phyloP scores from a whole-genome alignment of 2,329 filamentous ascomycete species.

The Colletotrichum karsti region DNA sequence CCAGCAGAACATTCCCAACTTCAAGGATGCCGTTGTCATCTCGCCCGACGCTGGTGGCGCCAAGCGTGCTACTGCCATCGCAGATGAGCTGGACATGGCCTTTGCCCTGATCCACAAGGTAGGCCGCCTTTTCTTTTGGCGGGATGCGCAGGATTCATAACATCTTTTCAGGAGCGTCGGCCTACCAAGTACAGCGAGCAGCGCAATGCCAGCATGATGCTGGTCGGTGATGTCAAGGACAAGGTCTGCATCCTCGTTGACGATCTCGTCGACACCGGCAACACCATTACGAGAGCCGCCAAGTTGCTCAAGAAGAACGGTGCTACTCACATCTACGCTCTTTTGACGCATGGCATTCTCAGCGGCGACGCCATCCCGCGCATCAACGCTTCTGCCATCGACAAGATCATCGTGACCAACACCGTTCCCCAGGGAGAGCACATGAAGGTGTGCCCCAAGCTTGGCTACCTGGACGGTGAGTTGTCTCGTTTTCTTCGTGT shows the following conservation, averaged over 20 bases:
- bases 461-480: constrained; percentile 83
- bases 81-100: constrained; percentile 90
- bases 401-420: constrained; percentile 96
- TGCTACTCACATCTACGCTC: constrained; percentile 88
- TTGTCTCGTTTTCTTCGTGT: not conserved
- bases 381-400: constrained; percentile 91
- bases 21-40: constrained; percentile 88
- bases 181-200: constrained; percentile 88
- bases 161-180: constrained; percentile 75
- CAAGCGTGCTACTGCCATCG: constrained; percentile 94
- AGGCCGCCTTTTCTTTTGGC: constrained; percentile 36
- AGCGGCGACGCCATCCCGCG: constrained; percentile 94
- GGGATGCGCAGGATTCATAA: not conserved
- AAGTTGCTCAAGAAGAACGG: constrained; percentile 97
- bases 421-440: constrained; percentile 91
- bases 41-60: constrained; percentile 96
- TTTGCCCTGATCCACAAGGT: constrained; percentile 99
- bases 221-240: constrained; percentile 85
- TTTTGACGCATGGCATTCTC: constrained; percentile 94
- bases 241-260: constrained; percentile 91
- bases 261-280: constrained; percentile 93
- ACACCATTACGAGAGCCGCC: constrained; percentile 95
- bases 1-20: constrained; percentile 84
- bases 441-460: constrained; percentile 78
- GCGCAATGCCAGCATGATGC: constrained; percentile 94